Base-by-base conservation (phyloP, 257 asterid genomes). In the Solanum tarapatanum region DNA sequence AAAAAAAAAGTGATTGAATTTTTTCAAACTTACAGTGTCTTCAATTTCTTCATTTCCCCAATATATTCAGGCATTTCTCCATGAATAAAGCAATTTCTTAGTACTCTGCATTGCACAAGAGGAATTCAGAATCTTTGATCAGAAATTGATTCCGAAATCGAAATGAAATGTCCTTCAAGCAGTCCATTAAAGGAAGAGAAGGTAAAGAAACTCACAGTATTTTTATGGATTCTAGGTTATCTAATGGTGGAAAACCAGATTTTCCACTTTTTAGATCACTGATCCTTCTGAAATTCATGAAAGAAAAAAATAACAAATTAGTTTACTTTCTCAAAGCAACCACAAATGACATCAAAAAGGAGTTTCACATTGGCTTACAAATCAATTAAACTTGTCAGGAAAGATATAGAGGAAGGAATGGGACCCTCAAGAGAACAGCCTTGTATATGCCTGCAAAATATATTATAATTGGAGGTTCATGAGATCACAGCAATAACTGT, bases 371-470 rank as follows among this genome's bases (percentile, higher is more conserved):
- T 58, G 85, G 89, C 98, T 84, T 92, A 97, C 99, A 97, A 89
- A 90, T 97, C 98, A 87, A 68, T 82, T 87, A 97, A 92, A 79
- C 92, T 91, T 86, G 94, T 94, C 87, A 97, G 87, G 88, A 91
- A 83, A 79, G 98, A 94, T 90, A 95, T 91, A 39, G 93, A 90
- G 8, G 98, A 88, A 84, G 99, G 99, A 72, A 96, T 92, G 24
- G 98, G 99, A 82, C 98, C 99, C 90, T 91, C 86, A n/a, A 96
- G 95, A 60, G 95, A 93, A 91, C 98, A 94, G 77, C 99, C 99
- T 91, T 95, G 98, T 24, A 97, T 93, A 91, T 94, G 98, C 93
- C 99, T 97, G 94, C 39, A 79, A 87, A 82, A 86, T 39, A 87
- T 72, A 77, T 19, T 74, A 84, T 60, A 62, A 35, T 88, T 89